phyloP scores from a whole-genome alignment of 768 basidiomycete genomes.

The Russula lepida region DNA sequence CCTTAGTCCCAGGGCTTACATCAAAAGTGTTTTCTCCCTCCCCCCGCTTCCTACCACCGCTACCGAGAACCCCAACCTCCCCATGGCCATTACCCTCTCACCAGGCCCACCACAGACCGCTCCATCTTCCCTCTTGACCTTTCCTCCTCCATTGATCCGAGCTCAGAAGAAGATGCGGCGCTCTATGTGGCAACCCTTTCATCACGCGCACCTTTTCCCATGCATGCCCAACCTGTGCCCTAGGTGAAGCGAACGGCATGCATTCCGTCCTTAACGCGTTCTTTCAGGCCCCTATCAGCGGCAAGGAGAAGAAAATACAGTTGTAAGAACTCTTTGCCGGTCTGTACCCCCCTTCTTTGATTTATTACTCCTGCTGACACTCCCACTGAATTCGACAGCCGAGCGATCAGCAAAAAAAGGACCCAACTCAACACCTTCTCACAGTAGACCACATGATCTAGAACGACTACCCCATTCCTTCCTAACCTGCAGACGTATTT shows the following conservation, averaged over 20 bases:
- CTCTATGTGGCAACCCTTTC: slow-evolving; percentile 35
- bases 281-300: slow-evolving; percentile 71
- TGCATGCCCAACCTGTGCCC: slow-evolving; percentile 83
- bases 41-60: slow-evolving; percentile 65
- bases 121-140: background rate
- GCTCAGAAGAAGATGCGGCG: slow-evolving; percentile 20
- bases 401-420: slow-evolving; percentile 55
- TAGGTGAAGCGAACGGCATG: slow-evolving; percentile 79
- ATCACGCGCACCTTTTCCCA: too few relatives aligned
- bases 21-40: slow-evolving; percentile 61
- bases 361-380: background rate
- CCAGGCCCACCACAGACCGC: slow-evolving; percentile 26
- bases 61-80: slow-evolving; percentile 47
- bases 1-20: slow-evolving; percentile 84
- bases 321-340: slow-evolving; percentile 36
- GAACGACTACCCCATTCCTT: slow-evolving; percentile 81
- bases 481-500: too few relatives aligned
- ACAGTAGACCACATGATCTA: slow-evolving; percentile 84
- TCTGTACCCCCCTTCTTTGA: slow-evolving; percentile 26
- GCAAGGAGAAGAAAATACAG: slow-evolving; percentile 69
- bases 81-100: slow-evolving; percentile 38
- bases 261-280: slow-evolving; percentile 79
- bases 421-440: slow-evolving; percentile 70
- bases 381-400: slow-evolving; percentile 30
- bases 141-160: slow-evolving; percentile 21